Evolutionary conservation across 139 green algal genomes (phyloP).

Genomic region (Micractinium sp.): DNA sequence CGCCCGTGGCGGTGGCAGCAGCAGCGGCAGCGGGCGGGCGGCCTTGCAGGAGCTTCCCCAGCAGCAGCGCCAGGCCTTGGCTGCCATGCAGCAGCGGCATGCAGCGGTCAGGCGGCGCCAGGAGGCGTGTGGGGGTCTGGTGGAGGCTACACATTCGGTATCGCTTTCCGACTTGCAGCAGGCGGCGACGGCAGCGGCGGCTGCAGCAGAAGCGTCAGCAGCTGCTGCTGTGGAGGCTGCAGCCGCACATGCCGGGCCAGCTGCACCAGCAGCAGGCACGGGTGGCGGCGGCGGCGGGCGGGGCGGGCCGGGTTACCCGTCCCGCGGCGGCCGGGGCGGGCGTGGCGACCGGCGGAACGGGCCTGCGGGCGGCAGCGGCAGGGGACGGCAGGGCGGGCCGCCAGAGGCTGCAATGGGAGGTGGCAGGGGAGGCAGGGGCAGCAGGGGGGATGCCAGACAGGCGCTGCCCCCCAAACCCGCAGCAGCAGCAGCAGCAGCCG

Average conservation of each 20-base stretch:
- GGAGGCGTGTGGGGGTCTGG: slow-evolving; percentile 2
- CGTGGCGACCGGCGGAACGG: background rate
- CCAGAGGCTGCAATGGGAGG: background rate
- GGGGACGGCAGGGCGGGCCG: background rate
- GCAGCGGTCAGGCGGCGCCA: slow-evolving; percentile 7
- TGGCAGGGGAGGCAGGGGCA: background rate
- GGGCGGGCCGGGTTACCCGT: background rate
- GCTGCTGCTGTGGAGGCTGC: background rate
- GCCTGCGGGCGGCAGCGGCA: background rate
- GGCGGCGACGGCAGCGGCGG: background rate
- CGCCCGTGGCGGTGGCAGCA: no score
- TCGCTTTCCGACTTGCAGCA: slow-evolving; percentile 10
- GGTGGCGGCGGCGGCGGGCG: background rate
- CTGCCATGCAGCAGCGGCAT: slow-evolving; percentile 28
- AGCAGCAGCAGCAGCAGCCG: slow-evolving; percentile 1
- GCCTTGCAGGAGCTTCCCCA: background rate
- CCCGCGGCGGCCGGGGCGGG: background rate
- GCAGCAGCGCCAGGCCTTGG: slow-evolving; percentile 6
- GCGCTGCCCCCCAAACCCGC: background rate
- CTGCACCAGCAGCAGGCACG: background rate
- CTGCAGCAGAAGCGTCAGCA: background rate
- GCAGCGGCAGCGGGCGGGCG: background rate
- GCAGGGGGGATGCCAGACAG: background rate
- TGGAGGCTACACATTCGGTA: slow-evolving; percentile 15
- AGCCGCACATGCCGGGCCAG: background rate